Conservation (phyloP, 257 asterid genomes). For the Echites panduratus region DNA sequence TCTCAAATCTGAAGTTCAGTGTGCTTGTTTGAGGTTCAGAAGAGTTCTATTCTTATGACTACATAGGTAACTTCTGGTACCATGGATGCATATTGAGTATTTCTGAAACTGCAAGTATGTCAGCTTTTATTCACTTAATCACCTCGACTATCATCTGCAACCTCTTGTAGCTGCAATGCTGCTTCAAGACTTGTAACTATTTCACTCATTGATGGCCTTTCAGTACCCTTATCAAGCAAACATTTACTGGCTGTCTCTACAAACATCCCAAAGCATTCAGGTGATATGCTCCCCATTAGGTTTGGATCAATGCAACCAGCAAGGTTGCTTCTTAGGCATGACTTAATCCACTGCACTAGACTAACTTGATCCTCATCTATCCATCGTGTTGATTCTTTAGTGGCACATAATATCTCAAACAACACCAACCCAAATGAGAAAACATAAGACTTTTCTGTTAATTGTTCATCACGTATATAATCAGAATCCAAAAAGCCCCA, state of each 20-base stretch:
- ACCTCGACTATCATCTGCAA: slow-evolving; percentile 27
- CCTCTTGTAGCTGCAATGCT: slow-evolving; percentile 53
- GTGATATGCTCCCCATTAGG: slow-evolving; percentile 40
- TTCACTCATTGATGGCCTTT: slow-evolving; percentile 50
- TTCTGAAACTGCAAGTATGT: neutral
- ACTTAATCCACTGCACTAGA: slow-evolving; percentile 58
- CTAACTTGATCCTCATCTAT: slow-evolving; percentile 47
- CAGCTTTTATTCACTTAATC: neutral
- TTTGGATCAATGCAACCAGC: slow-evolving; percentile 43
- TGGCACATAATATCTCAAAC: slow-evolving; percentile 52
- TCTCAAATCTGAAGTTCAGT: neutral
- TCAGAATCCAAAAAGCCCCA: slow-evolving; percentile 49
- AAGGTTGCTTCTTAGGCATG: slow-evolving; percentile 33
- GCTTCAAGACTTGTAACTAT: slow-evolving; percentile 45
- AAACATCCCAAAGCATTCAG: slow-evolving; percentile 43
- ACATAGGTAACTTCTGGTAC: neutral
- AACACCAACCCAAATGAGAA: slow-evolving; percentile 52
- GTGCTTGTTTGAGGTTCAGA: neutral
- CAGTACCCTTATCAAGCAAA: slow-evolving; percentile 39
- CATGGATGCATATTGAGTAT: neutral
- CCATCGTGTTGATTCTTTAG: slow-evolving; percentile 44
- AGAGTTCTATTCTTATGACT: neutral
- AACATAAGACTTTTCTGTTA: slow-evolving; percentile 44
- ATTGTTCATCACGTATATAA: slow-evolving; percentile 36
- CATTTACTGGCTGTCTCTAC: slow-evolving; percentile 51